phyloP scores from a whole-genome alignment of 2,329 filamentous ascomycete species.

The Xenoacremonium recifei region DNA sequence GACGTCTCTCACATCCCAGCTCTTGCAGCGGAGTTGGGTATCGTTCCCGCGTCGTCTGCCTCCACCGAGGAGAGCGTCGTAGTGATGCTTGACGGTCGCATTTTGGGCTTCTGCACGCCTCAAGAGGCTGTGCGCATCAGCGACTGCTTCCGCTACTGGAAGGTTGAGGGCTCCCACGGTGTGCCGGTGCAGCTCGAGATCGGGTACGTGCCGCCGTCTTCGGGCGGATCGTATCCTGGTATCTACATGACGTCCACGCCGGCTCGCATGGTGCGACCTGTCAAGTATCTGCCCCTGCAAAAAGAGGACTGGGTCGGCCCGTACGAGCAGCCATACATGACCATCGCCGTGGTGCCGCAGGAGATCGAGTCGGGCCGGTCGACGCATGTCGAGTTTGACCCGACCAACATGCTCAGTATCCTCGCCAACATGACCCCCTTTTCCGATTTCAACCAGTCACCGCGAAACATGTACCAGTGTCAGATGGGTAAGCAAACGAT shows the following conservation, averaged over 20 bases:
- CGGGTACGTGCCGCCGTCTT: constrained; percentile 83
- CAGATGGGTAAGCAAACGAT: constrained; percentile 99
- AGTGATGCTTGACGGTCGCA: constrained; percentile 85
- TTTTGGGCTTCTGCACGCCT: constrained; percentile 87
- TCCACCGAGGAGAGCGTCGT: constrained; percentile 81
- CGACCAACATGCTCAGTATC: constrained; percentile 96
- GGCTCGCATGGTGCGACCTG: constrained; percentile 84
- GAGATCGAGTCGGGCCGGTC: constrained; percentile 87
- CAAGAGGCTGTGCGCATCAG: constrained; percentile 78
- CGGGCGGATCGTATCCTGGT: constrained; percentile 92
- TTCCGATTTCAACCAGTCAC: constrained; percentile 97
- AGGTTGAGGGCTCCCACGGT: constrained; percentile 80
- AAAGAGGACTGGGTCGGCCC: constrained; percentile 87
- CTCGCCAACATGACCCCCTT: constrained; percentile 98
- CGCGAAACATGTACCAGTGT: constrained; percentile 98
- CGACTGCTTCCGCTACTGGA: constrained; percentile 90
- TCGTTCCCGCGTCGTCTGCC: constrained; percentile 72
- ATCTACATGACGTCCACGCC: constrained; percentile 89
- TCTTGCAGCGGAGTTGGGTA: constrained; percentile 76
- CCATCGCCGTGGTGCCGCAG: constrained; percentile 85
- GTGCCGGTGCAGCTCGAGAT: constrained; percentile 86
- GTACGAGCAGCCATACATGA: constrained; percentile 97
- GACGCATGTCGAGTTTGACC: constrained; percentile 90
- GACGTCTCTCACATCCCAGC: constrained; percentile 74
- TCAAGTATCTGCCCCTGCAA: constrained; percentile 86